Percentiles rank a stretch among this genome's conserved stretches.
Conservation (phyloP, 768 basidiomycete species). For the Phaffia australis region DNA sequence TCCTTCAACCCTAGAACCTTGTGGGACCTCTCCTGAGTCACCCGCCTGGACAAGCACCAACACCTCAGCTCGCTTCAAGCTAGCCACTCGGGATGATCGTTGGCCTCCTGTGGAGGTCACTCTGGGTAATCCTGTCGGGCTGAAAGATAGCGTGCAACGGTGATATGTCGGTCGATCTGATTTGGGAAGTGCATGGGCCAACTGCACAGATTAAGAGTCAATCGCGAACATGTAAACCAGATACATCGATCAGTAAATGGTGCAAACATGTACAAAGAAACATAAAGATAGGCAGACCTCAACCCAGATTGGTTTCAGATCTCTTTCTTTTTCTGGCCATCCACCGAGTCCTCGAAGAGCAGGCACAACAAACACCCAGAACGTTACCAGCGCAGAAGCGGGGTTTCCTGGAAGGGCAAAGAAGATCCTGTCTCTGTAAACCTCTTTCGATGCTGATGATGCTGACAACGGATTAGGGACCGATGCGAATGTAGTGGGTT, state of each 20-base stretch:
- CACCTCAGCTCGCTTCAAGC: constrained; percentile 69
- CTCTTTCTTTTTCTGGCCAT: constrained; percentile 43
- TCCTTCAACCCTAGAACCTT: constrained; percentile 16
- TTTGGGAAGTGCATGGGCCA: constrained; percentile 45
- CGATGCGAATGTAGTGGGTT: constrained; percentile 76
- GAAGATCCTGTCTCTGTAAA: constrained; percentile 46
- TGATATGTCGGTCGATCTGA: constrained; percentile 75
- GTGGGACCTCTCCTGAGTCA: constrained; percentile 1
- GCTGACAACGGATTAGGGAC: constrained; percentile 42
- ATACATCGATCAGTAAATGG: not conserved
- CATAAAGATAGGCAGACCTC: constrained; percentile 12
- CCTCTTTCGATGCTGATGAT: not conserved
- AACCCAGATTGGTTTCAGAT: constrained; percentile 30
- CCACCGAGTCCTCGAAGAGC: constrained; percentile 63
- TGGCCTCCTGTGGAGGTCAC: constrained; percentile 80
- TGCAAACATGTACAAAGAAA: not conserved
- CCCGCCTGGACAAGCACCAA: constrained; percentile 41
- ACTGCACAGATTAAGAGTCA: constrained; percentile 14
- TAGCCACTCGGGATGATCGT: constrained; percentile 68
- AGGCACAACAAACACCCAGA: constrained; percentile 72
- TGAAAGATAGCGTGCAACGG: constrained; percentile 52
- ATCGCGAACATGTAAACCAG: too few species aligned
- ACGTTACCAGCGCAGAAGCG: constrained; percentile 74
- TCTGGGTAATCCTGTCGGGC: constrained; percentile 43
- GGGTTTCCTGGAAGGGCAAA: constrained; percentile 87